phyloP scores from a whole-genome alignment of 805 yeast genomes.

The Wickerhamomyces subpelliculosus region DNA sequence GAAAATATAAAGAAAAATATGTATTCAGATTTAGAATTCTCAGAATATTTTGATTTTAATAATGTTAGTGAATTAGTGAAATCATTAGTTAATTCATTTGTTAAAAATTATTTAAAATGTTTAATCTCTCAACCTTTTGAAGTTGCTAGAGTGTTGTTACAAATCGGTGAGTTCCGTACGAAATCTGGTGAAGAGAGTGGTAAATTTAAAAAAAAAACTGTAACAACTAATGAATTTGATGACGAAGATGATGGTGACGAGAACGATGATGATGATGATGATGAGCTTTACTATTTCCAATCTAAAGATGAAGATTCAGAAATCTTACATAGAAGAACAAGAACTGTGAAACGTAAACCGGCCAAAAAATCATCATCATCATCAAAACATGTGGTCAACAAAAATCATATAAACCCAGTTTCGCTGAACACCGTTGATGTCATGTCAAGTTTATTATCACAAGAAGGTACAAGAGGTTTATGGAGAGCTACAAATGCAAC shows the following conservation, averaged over 20 bases:
- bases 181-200: background rate
- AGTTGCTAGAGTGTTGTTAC: constrained; percentile 68
- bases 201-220: constrained; percentile 10
- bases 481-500: constrained; percentile 75
- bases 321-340: constrained; percentile 13
- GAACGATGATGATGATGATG: constrained; percentile 30
- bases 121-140: constrained; percentile 85
- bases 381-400: constrained; percentile 1
- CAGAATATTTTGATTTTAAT: constrained; percentile 55
- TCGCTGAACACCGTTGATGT: constrained; percentile 60
- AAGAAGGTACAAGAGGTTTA: constrained; percentile 65
- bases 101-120: constrained; percentile 62
- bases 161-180: constrained; percentile 60
- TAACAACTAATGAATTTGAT: constrained; percentile 12
- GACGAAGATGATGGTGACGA: constrained; percentile 31
- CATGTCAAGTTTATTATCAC: constrained; percentile 54
- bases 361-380: background rate
- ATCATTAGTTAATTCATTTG: constrained; percentile 52
- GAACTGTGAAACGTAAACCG: constrained; percentile 5
- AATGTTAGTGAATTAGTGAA: constrained; percentile 51
- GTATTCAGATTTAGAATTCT: constrained; percentile 49
- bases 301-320: constrained; percentile 18
- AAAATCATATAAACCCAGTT: constrained; percentile 42
- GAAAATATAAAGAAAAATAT: constrained; percentile 20
- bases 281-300: constrained; percentile 38